Base-by-base conservation (phyloP, 2,329 filamentous ascomycete genomes). In the Ilyonectria sp. region DNA sequence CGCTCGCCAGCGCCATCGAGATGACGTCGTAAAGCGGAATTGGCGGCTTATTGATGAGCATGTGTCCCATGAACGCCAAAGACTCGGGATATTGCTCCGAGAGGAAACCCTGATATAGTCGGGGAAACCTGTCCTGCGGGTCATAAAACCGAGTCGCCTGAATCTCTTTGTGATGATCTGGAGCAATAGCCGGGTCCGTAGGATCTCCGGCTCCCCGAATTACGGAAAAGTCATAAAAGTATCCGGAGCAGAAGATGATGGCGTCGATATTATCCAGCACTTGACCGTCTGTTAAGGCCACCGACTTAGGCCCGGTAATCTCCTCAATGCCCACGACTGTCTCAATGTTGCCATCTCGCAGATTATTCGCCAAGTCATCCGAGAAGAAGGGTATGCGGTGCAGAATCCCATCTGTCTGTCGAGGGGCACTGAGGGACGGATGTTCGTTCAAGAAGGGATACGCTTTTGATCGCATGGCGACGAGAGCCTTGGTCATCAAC, bases 181-280 rank as follows among this genome's bases (percentile, higher is more conserved):
- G 74, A 4, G 78, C 71, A n/a, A 70, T 67, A 2, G 64, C 68
- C 6, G 73, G 57, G 40, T 79, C 69, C 11, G 70, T 72, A n/a
- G 76, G 77, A 54, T 78, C 66, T 6, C 74, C 78, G 7, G 69
- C 47, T 2, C 76, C 77, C n/a, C 74, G 64, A 23, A 80, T 59
- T 0, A 78, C 47, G 6, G 77, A 77, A 49, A 78, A 71, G 58
- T 77, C 75, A 46, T 75, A 72, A n/a, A 70, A 62, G 47, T 80
- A 81, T 1, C 79, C 79, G 1, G 77, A 75, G 65, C 77, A 79
- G 62, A 76, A 70, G 49, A 81, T 70, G 54, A 81, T 77, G 61
- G 75, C 74, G 54, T 81, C 79, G 4, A 80, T 70, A 21, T 79
- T 77, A 9, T 78, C 72, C 29, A 81, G 47, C 6, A 75, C 69